Conservation (phyloP, 2,329 filamentous ascomycete genomes). For the Thelonectria blattea region DNA sequence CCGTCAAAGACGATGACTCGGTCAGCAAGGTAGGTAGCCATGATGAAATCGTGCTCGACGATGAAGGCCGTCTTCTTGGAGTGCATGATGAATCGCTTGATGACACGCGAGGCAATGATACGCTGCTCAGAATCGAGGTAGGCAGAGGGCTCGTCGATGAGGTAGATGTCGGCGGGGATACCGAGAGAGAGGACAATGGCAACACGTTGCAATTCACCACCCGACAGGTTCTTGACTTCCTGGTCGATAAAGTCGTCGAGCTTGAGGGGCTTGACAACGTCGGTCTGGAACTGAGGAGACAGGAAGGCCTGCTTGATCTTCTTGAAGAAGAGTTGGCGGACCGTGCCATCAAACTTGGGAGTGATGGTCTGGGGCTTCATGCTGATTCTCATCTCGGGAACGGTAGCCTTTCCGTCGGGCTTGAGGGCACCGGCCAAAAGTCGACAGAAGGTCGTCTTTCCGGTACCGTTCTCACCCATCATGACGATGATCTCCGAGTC, state of each 20-base stretch:
- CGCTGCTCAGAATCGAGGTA: slow-evolving; percentile 99
- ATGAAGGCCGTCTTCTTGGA: slow-evolving; percentile 99
- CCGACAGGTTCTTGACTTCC: slow-evolving; percentile 98
- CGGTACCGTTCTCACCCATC: slow-evolving; percentile 99
- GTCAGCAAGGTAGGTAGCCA: slow-evolving; percentile 80
- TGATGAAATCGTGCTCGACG: slow-evolving; percentile 99
- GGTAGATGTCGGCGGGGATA: slow-evolving; percentile 94
- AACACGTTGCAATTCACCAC: slow-evolving; percentile 99
- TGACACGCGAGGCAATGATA: slow-evolving; percentile 95
- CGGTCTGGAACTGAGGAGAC: slow-evolving; percentile 97
- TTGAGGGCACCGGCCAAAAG: slow-evolving; percentile 93
- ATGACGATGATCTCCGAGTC: slow-evolving; percentile 99
- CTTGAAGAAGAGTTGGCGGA: slow-evolving; percentile 99
- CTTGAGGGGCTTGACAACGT: slow-evolving; percentile 99
- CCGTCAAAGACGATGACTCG: slow-evolving; percentile 99
- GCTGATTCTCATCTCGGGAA: slow-evolving; percentile 95
- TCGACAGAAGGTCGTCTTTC: slow-evolving; percentile 98
- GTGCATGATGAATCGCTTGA: slow-evolving; percentile 99
- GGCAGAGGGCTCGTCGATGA: slow-evolving; percentile 96
- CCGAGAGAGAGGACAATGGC: slow-evolving; percentile 97
- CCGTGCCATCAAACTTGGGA: slow-evolving; percentile 95
- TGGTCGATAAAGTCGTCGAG: slow-evolving; percentile 99
- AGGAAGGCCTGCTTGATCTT: slow-evolving; percentile 98
- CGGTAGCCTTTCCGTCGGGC: slow-evolving; percentile 77
- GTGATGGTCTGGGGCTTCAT: slow-evolving; percentile 99